Evolutionary conservation across 1,284 basidiomycete genomes (phyloP), one percentile per base, ranked within the genome.

Genomic region (Fistulina hepatica): DNA sequence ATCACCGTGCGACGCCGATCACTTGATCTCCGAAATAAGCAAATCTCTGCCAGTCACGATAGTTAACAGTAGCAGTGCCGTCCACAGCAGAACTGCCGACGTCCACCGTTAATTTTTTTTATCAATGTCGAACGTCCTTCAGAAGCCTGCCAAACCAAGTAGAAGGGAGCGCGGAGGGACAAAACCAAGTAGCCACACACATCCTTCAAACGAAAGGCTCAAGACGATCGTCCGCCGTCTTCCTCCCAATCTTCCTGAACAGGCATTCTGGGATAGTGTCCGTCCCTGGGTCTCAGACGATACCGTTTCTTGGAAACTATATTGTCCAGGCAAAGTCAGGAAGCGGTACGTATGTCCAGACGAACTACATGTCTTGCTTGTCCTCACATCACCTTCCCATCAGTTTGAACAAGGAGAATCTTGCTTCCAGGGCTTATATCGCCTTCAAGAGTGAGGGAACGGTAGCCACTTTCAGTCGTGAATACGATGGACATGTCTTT

Each of bases 241-340:
- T 6, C 94, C 94, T 2, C 84, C 93, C 7, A 92, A 91, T 49
- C 65, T 98, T 1, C 93, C 94, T 2, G 91, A 92, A 52, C 76
- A 79, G 2, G 64, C 94, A 36, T 97, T 98, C 59, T 97, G 94
- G 94, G 74, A 82, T 49, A 88, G 83, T 44, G 88, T 94, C 4
- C 67, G 78, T 38, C 61, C 71, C 2, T 97, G 90, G 90, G 78
- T 94, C 12, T 69, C 73, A 0, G 79, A 85, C 5, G 78, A 86
- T 25, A 78, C 77, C 2, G 64, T 71, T 22, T 56, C 62, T 6
- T 89, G 80, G 82, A 81, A 73, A 53, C 53, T 61, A 1, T 89
- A 70, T 52, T 71, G 72, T 46, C 67, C 67, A 10, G 86, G 88
- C 5, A 82, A 84, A 59, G 53, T 76, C 40, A 72, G 71, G 44